A percentile compares a stretch with the other conserved stretches of the same genome.
Conservation (phyloP, 129 eudicot species). For the Artemisia annua region DNA sequence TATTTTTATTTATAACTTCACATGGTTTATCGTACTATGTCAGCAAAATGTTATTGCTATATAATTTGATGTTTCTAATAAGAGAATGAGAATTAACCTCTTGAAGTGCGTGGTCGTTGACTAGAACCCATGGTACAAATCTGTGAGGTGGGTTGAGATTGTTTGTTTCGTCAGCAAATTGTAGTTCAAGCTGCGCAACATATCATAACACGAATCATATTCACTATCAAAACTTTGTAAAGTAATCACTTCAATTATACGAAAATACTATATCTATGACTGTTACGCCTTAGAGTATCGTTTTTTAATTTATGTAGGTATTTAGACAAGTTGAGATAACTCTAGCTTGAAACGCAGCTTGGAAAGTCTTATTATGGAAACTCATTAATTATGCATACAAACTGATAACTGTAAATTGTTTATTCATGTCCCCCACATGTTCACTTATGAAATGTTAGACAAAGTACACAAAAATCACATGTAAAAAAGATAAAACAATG, state of each 20-base stretch:
- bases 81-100: conserved; percentile 34
- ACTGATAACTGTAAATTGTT: no score
- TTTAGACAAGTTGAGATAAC: no score
- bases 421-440: no score
- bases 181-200: conserved; percentile 62
- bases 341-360: no score
- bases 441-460: no score
- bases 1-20: not conserved
- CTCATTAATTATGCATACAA: no score
- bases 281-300: no score
- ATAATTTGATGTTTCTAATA: not conserved
- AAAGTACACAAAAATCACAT: no score
- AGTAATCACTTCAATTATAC: not conserved
- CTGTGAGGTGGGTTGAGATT: conserved; percentile 50
- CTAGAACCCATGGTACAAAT: conserved; percentile 96
- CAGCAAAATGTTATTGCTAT: not conserved
- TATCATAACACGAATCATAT: conserved; percentile 10
- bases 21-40: not conserved
- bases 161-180: conserved; percentile 62
- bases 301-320: no score
- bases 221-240: not conserved
- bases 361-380: no score
- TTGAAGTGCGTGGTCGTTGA: conserved; percentile 63
- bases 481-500: not conserved
- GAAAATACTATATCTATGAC: no score